phyloP scores from a whole-genome alignment of 2,329 filamentous ascomycete genomes.

The Colletotrichum musae region DNA sequence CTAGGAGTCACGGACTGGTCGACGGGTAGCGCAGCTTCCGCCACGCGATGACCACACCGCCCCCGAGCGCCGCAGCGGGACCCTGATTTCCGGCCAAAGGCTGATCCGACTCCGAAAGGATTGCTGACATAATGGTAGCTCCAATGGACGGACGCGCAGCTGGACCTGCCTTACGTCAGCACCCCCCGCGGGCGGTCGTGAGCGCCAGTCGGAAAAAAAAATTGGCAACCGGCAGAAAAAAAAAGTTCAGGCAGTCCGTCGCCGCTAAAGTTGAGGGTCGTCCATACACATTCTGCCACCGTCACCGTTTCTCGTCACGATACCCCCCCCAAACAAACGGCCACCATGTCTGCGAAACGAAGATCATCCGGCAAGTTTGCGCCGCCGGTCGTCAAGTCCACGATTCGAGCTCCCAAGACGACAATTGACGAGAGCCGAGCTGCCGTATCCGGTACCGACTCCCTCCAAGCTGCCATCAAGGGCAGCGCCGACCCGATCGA shows the following conservation, averaged over 20 bases:
- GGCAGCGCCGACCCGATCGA: slow-evolving; percentile 62
- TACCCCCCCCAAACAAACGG: slow-evolving; percentile 13
- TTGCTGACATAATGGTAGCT: background rate
- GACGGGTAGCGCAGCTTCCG: background rate
- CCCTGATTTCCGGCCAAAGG: background rate
- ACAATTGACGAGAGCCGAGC: slow-evolving; percentile 72
- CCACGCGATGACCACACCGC: slow-evolving; percentile 3
- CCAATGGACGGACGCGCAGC: background rate
- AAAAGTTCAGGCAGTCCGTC: slow-evolving; percentile 40
- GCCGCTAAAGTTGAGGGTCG: slow-evolving; percentile 22
- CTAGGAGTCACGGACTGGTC: background rate
- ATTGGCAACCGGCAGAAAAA: slow-evolving; percentile 40
- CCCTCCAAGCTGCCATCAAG: slow-evolving; percentile 53
- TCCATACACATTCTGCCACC: slow-evolving; percentile 15
- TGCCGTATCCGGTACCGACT: slow-evolving; percentile 63
- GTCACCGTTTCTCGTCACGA: slow-evolving; percentile 11
- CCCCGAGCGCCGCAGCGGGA: background rate
- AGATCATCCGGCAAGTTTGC: slow-evolving; percentile 72
- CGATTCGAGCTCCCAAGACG: slow-evolving; percentile 65
- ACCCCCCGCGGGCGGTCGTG: slow-evolving; percentile 35
- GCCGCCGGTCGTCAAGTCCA: slow-evolving; percentile 67
- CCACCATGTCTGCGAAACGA: slow-evolving; percentile 71
- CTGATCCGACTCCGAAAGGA: background rate
- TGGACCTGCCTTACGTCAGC: slow-evolving; percentile 27
- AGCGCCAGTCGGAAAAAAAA: slow-evolving; percentile 33